Evolutionary conservation across 345 rosid genomes (phyloP).

Genomic region (Eucalyptus regnans): DNA sequence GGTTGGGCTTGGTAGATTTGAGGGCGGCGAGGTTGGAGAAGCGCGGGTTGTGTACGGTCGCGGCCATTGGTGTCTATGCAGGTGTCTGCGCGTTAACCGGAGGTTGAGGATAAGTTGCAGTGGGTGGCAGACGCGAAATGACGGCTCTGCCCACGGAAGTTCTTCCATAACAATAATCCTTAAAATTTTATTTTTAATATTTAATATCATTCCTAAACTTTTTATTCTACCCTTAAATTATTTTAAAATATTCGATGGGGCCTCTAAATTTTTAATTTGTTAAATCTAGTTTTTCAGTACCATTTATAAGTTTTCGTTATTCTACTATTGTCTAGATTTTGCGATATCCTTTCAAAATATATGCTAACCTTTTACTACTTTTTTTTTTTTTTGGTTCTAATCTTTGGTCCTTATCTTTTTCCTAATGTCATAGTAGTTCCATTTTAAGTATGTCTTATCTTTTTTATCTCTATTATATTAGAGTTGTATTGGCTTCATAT

Average conservation of each 20-base stretch:
- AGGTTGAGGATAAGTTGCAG: background rate
- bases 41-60: background rate
- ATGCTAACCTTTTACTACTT: too few relatives aligned
- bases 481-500: rapidly evolving
- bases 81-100: background rate
- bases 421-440: too few relatives aligned
- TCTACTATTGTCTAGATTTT: background rate
- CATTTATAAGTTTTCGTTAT: too few relatives aligned
- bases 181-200: too few relatives aligned
- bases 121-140: background rate
- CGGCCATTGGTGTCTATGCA: background rate
- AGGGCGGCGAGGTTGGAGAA: slow-evolving; percentile 15
- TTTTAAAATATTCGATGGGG: rapidly evolving
- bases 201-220: background rate
- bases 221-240: rapidly evolving
- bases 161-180: background rate
- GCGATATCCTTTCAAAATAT: background rate
- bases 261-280: too few relatives aligned
- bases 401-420: too few relatives aligned
- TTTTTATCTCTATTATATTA: too few relatives aligned
- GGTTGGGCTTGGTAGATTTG: background rate
- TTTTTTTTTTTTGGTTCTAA: too few relatives aligned
- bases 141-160: background rate
- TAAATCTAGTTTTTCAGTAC: background rate
- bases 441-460: background rate